A percentile compares a stretch with the other conserved stretches of the same genome.
phyloP scores from a whole-genome alignment of 768 basidiomycete genomes.

The Guyanaporus albipodus region DNA sequence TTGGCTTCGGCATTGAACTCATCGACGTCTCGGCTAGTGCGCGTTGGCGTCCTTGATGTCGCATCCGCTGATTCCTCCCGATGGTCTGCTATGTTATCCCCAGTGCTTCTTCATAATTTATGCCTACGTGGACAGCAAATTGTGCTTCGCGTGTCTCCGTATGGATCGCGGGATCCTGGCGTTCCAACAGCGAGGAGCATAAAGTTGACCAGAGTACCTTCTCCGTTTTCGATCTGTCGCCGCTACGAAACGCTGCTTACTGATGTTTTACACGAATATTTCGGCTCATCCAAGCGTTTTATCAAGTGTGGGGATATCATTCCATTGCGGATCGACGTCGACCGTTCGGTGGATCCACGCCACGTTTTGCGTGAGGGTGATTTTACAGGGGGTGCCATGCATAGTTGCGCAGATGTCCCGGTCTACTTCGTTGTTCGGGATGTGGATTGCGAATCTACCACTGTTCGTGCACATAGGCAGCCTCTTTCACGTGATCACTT shows the following conservation, averaged over 20 bases:
- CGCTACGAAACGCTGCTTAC: constrained; percentile 61
- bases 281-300: constrained; percentile 49
- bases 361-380: constrained; percentile 1
- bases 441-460: constrained; percentile 59
- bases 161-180: constrained; percentile 52
- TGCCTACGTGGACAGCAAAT: constrained; percentile 32
- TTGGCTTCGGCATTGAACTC: constrained; percentile 40
- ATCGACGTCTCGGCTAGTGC: constrained; percentile 48
- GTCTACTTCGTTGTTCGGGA: constrained; percentile 80
- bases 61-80: constrained; percentile 35
- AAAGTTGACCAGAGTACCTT: constrained; percentile 77
- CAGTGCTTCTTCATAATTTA: constrained; percentile 54
- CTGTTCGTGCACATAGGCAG: constrained; percentile 38
- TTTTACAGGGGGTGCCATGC: background rate
- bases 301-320: constrained; percentile 75
- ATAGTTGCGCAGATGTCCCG: constrained; percentile 36
- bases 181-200: constrained; percentile 67
- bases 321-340: constrained; percentile 57
- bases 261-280: constrained; percentile 58
- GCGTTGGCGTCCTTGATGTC: constrained; percentile 51
- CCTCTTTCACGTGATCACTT: constrained; percentile 62
- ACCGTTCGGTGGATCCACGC: constrained; percentile 31
- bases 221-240: constrained; percentile 64
- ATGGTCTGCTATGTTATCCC: constrained; percentile 37
- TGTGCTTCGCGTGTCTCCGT: constrained; percentile 50